A percentile compares a stretch with the other conserved stretches of the same genome.
Conservation (phyloP, 176 grass and related monocot genomes). For the Eremochloa ophiuroides region DNA sequence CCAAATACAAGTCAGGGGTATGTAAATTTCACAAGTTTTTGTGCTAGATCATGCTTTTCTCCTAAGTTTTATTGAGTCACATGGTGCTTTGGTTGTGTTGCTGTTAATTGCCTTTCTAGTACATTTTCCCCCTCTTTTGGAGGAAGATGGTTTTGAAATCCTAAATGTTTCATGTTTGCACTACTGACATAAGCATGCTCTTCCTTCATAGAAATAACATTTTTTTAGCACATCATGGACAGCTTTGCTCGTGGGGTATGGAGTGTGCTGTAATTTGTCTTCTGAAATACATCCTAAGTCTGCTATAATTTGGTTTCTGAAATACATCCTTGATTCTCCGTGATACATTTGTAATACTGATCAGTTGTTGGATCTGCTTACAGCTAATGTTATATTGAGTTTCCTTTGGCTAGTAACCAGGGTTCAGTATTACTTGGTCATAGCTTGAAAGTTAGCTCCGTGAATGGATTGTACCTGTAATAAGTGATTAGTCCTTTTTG, state of each 20-base stretch:
- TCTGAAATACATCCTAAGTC: background rate
- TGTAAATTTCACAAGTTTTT: constrained; percentile 36
- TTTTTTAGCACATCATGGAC: background rate
- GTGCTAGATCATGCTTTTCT: constrained; percentile 9
- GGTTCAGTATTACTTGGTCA: background rate
- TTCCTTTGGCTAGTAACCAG: background rate
- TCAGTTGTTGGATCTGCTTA: background rate
- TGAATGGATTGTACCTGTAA: background rate
- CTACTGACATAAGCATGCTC: background rate
- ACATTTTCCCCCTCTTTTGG: background rate
- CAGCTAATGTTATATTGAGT: background rate
- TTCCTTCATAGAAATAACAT: background rate
- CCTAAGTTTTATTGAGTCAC: constrained; percentile 4
- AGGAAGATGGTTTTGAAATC: background rate
- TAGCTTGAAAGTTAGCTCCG: background rate
- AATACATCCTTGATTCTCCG: background rate
- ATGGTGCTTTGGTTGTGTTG: constrained; percentile 1
- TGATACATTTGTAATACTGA: background rate
- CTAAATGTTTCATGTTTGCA: constrained; percentile 6
- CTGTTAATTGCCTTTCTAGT: background rate
- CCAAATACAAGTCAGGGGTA: constrained; percentile 98
- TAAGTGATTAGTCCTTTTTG: background rate
- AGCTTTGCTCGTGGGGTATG: background rate
- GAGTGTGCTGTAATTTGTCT: background rate
- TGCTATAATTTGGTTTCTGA: constrained; percentile 2